Conservation (phyloP, 768 basidiomycete species). For the Tulasnella sp. region DNA sequence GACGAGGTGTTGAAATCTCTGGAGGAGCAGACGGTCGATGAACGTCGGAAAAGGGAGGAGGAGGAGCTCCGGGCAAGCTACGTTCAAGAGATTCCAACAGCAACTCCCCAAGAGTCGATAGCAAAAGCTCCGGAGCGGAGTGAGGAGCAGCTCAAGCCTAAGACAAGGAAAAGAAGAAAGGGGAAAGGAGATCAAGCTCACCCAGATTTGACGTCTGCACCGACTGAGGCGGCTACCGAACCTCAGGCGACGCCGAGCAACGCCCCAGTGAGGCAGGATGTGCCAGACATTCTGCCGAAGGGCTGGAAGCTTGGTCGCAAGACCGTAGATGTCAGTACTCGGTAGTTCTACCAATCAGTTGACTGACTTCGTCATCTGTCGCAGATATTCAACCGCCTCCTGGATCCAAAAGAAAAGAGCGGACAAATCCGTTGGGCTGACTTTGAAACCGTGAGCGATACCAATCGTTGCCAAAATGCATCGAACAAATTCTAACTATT, state of each 20-base stretch:
- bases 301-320: neutral
- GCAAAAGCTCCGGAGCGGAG: neutral
- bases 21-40: neutral
- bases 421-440: neutral
- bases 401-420: neutral
- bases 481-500: neutral
- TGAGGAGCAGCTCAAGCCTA: neutral
- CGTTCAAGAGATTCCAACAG: neutral
- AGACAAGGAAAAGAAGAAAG: neutral
- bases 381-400: neutral
- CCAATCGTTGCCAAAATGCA: neutral
- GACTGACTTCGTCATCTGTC: neutral
- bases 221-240: neutral
- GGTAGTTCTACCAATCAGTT: neutral
- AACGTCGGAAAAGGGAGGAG: neutral
- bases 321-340: neutral
- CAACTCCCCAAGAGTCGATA: neutral
- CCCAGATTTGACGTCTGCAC: neutral
- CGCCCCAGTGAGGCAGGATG: neutral
- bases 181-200: neutral
- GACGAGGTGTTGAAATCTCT: neutral
- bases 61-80: neutral
- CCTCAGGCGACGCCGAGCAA: neutral
- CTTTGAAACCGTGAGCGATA: neutral
- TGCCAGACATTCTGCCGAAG: neutral